Base-by-base conservation (phyloP, 1,284 basidiomycete species). In the Cryptococcus maquisensis region DNA sequence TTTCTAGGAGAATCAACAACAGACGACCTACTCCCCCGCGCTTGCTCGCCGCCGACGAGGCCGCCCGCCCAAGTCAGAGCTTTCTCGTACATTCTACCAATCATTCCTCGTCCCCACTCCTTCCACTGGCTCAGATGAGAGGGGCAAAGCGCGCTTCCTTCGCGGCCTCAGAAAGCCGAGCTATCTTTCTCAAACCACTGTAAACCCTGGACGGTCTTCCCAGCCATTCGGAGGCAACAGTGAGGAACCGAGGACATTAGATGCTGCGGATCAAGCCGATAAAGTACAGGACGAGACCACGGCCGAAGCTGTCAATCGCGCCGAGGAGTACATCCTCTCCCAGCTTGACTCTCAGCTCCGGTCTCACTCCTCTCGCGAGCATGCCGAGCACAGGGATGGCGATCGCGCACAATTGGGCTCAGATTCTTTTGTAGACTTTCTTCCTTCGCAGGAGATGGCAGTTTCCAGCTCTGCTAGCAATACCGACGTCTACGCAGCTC, bases 11-110 rank as follows among this genome's bases (percentile, higher is more conserved):
- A 45, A 55, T 5, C 51, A 42, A 13, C 56, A 52, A 43, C 49
- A 52, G 21, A 56, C 69, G 18, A 68, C 62, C 53, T 64, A 68
- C 5, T 66, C 69, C 4, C 67, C 72, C 2, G 70, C 72, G 5
- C 67, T 67, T 16, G 67, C 69, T 2, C 56, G 61, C 1, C 54
- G 68, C 10, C 44, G 60, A n/a, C 60, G 68, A 21, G 68, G 68
- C 3, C 61, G 68, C 10, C 68, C 68, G 10, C 66, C 68, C 12
- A 68, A 69, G 52, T 51, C 54, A 3, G 54, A 56, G 28, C 49
- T 52, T 23, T 43, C 54, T 12, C 54, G 57, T 7, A 56, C 57
- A 1, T 51, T 57, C 24, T 56, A 52, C 46, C 51, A 55, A 24
- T 55, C 52, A 12, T 58, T 56, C 45, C 35, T 60, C 12, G 43